A percentile compares a stretch with the other conserved stretches of the same genome.
Conservation (phyloP, 805 yeast genomes). For the Wickerhamomyces canadensis region DNA sequence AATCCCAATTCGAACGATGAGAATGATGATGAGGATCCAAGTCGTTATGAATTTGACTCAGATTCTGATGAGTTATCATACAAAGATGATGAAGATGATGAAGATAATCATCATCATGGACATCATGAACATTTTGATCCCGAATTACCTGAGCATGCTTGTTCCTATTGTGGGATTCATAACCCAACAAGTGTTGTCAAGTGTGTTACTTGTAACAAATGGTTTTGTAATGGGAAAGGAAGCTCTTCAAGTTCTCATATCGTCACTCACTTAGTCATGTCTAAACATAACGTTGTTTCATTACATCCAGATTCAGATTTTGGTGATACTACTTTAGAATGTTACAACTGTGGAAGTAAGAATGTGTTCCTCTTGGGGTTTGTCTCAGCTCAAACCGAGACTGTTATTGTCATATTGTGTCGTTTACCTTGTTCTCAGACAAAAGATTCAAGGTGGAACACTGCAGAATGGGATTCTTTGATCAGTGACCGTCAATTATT, state of each 20-base stretch:
- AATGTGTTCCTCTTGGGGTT: conserved; percentile 81
- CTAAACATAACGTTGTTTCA: conserved; percentile 69
- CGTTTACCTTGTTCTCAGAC: conserved; percentile 82
- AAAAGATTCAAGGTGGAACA: conserved; percentile 79
- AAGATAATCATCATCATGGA: conserved; percentile 2
- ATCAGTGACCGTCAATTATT: conserved; percentile 75
- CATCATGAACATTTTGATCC: conserved; percentile 1
- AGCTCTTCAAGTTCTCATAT: conserved; percentile 68
- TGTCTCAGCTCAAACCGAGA: conserved; percentile 80
- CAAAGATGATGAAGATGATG: conserved; percentile 5
- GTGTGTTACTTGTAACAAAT: conserved; percentile 70
- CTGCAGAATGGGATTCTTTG: conserved; percentile 79
- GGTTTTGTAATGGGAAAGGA: conserved; percentile 83
- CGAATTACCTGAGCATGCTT: conserved; percentile 35
- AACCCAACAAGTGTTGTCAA: conserved; percentile 61
- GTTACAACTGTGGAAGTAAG: conserved; percentile 82
- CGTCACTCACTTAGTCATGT: conserved; percentile 74
- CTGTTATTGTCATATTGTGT: conserved; percentile 82
- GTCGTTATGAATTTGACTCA: conserved; percentile 18
- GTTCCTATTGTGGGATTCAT: conserved; percentile 72
- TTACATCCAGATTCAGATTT: conserved; percentile 76
- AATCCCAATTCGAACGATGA: conserved; percentile 6
- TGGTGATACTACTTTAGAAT: conserved; percentile 84
- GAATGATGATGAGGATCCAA: conserved; percentile 6
- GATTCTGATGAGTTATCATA: conserved; percentile 9